Percentiles rank a stretch among this genome's conserved stretches.
Conservation (phyloP, 2,329 filamentous ascomycete genomes). For the Verticillium dahliae region DNA sequence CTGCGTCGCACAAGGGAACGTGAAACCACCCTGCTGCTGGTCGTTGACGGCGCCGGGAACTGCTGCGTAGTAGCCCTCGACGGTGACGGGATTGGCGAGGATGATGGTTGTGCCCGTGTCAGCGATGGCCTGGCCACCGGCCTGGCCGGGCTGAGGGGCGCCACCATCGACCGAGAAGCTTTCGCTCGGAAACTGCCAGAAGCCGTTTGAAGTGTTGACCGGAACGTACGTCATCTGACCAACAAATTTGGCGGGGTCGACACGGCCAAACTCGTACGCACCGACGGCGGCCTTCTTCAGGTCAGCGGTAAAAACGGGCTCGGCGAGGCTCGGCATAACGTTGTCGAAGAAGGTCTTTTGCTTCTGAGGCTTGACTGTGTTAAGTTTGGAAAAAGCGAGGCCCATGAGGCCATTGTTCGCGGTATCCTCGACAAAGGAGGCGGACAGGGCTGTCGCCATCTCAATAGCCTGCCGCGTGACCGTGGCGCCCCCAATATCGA, state of each 20-base stretch:
- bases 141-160: conserved; percentile 23
- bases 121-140: conserved; percentile 39
- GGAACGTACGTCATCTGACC: conserved; percentile 56
- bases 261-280: conserved; percentile 67
- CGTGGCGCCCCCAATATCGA: conserved; percentile 59
- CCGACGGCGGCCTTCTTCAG: conserved; percentile 55
- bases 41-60: conserved; percentile 35
- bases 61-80: conserved; percentile 40
- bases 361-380: conserved; percentile 53
- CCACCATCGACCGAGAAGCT: conserved; percentile 47
- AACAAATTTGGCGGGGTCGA: conserved; percentile 57
- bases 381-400: conserved; percentile 58
- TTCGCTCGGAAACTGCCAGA: conserved; percentile 60
- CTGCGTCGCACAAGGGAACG: conserved; percentile 36
- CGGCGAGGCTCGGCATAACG: conserved; percentile 49
- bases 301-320: conserved; percentile 66
- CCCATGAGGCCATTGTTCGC: conserved; percentile 63
- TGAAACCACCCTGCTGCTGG: conserved; percentile 32
- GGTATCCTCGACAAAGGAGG: conserved; percentile 52
- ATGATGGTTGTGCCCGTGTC: conserved; percentile 60
- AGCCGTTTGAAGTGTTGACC: conserved; percentile 56
- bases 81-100: conserved; percentile 47
- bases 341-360: conserved; percentile 74
- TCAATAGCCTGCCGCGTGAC: conserved; percentile 60
- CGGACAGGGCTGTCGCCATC: conserved; percentile 52